Evolutionary conservation across 106 monocot genomes (phyloP).

Genomic region (Dendrobium chrysotoxum): DNA sequence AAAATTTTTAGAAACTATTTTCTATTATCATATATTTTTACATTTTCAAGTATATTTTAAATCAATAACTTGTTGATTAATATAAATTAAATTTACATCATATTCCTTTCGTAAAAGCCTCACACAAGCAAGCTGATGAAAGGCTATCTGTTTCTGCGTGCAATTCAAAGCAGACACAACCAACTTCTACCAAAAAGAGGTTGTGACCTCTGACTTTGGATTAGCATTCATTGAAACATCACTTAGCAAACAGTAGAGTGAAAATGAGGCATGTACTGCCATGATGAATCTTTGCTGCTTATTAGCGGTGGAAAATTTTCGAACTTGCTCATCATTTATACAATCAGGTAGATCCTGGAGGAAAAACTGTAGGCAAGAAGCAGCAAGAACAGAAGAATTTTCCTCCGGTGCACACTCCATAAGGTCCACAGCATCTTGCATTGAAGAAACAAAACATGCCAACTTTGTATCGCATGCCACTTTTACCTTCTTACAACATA

Average conservation of each 20-base stretch:
- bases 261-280: slow-evolving; percentile 68
- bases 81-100: no score
- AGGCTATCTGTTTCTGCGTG: slow-evolving; percentile 65
- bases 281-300: slow-evolving; percentile 36
- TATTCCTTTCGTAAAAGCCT: no score
- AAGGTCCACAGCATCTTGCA: slow-evolving; percentile 71
- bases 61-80: no score
- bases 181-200: slow-evolving; percentile 58
- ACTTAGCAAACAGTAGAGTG: slow-evolving; percentile 77
- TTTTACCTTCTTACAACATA: slow-evolving; percentile 84
- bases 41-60: no score
- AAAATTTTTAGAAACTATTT: no score
- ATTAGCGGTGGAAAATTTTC: slow-evolving; percentile 47
- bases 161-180: slow-evolving; percentile 37
- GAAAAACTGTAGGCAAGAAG: slow-evolving; percentile 74
- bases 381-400: slow-evolving; percentile 56
- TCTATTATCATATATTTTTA: no score
- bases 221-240: slow-evolving; percentile 70
- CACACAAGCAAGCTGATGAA: slow-evolving; percentile 81
- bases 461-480: slow-evolving; percentile 84
- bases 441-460: slow-evolving; percentile 61
- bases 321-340: slow-evolving; percentile 59
- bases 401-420: slow-evolving; percentile 81
- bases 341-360: slow-evolving; percentile 65
- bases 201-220: slow-evolving; percentile 59